A percentile compares a stretch with the other conserved stretches of the same genome.
These are phyloP conservation scores for Populus tomentosa DNA, from an alignment of 441 rosid genomes.

Conservation along the genomic window DNA sequence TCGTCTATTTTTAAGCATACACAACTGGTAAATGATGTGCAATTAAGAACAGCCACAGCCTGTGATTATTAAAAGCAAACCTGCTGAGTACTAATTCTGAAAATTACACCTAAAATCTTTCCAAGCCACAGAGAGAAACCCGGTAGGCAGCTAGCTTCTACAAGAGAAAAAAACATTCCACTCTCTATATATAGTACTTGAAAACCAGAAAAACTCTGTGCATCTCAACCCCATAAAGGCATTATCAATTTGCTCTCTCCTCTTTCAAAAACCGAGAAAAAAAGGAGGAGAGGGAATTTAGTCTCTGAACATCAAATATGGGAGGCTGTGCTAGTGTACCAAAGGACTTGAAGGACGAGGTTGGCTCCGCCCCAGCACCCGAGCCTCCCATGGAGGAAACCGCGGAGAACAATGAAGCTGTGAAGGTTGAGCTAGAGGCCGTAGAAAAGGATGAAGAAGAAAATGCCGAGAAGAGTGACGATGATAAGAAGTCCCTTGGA, in stretches of 20 bases:
- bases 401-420: neutral
- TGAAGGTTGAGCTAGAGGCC: neutral
- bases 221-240: neutral
- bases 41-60: neutral
- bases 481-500: neutral
- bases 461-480: neutral
- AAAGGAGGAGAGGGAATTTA: neutral
- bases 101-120: neutral
- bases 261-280: neutral
- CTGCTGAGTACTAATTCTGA: neutral
- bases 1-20: neutral
- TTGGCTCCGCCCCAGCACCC: neutral
- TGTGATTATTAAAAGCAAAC: neutral
- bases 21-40: neutral
- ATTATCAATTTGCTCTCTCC: neutral
- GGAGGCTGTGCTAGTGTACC: slow-evolving; percentile 11
- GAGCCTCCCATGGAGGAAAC: neutral
- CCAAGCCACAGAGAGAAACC: neutral
- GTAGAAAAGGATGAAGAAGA: neutral
- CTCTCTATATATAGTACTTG: neutral
- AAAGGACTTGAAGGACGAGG: neutral
- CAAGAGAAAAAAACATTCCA: neutral
- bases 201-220: neutral
- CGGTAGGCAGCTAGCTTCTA: neutral
- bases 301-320: neutral